A percentile compares a stretch with the other conserved stretches of the same genome.
Evolutionary conservation across 2,329 filamentous ascomycete genomes (phyloP).

Genomic region (Monilinia polystroma): DNA sequence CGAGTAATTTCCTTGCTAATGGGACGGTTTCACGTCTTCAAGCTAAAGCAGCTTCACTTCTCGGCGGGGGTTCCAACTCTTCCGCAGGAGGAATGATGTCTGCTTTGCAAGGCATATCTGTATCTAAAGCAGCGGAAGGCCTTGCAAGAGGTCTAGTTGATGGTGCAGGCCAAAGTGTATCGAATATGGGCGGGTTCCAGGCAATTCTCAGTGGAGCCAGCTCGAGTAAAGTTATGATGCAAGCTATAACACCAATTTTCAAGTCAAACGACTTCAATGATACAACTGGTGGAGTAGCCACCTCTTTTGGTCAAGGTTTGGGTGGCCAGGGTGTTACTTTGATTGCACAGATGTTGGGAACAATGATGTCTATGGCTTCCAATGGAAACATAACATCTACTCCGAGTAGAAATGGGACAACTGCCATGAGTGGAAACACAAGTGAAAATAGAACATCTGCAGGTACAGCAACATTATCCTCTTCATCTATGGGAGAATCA

Average conservation of each 20-base stretch:
- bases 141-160: conserved; percentile 21
- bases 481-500: background rate
- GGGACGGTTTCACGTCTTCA: conserved; percentile 14
- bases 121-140: conserved; percentile 18
- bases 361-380: background rate
- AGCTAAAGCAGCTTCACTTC: conserved; percentile 12
- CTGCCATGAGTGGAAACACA: no score
- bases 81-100: conserved; percentile 6
- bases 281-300: conserved; percentile 14
- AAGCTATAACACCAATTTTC: conserved; percentile 1
- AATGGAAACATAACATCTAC: background rate
- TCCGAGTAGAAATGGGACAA: background rate
- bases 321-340: conserved; percentile 18
- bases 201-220: conserved; percentile 14
- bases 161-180: conserved; percentile 12
- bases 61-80: conserved; percentile 14
- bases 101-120: conserved; percentile 3
- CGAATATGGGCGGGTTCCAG: conserved; percentile 18
- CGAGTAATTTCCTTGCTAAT: conserved; percentile 20
- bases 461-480: background rate
- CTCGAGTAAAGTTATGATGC: conserved; percentile 4
- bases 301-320: conserved; percentile 17
- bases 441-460: background rate
- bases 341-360: conserved; percentile 13
- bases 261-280: conserved; percentile 9